Evolutionary conservation across 139 green algal genomes (phyloP).

Genomic region (Diplosphaera chodatii): DNA sequence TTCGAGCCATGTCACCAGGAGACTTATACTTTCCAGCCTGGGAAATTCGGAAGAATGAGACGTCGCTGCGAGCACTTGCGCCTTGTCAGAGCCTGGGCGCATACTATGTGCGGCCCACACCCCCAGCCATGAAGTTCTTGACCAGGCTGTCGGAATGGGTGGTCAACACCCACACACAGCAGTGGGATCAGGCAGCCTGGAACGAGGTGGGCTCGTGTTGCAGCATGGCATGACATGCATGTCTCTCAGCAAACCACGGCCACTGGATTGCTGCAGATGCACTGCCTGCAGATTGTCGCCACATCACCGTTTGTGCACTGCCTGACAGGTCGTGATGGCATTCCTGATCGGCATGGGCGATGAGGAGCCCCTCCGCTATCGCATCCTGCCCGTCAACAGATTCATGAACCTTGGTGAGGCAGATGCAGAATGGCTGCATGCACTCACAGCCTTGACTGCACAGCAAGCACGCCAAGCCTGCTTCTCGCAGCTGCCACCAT

Average conservation of each 20-base stretch:
- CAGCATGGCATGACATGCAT: too few relatives aligned
- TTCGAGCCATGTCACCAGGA: too few relatives aligned
- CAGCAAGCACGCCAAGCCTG: too few relatives aligned
- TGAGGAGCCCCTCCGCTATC: constrained; percentile 3
- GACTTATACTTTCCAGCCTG: not conserved
- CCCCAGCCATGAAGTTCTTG: not conserved
- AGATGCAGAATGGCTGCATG: too few relatives aligned
- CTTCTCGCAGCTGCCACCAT: too few relatives aligned
- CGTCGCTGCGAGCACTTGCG: not conserved
- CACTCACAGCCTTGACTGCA: too few relatives aligned
- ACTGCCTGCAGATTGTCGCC: too few relatives aligned
- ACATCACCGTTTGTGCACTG: too few relatives aligned
- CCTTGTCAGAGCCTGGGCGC: constrained; percentile 11
- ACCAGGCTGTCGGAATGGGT: not conserved
- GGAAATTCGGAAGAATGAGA: not conserved
- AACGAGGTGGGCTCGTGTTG: constrained; percentile 12
- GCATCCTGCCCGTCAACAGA: constrained; percentile 1
- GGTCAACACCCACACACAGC: not conserved
- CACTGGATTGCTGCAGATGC: too few relatives aligned
- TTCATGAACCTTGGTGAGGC: constrained; percentile 1
- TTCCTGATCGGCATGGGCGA: constrained; percentile 6
- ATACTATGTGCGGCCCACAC: constrained; percentile 4
- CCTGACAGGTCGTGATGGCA: not conserved
- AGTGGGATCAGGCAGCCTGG: constrained; percentile 15
- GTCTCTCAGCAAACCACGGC: too few relatives aligned